Evolutionary conservation across 257 asterid species (phyloP), one percentile per base, ranked within the genome.

Genomic region (Solanum chiquidenum): DNA sequence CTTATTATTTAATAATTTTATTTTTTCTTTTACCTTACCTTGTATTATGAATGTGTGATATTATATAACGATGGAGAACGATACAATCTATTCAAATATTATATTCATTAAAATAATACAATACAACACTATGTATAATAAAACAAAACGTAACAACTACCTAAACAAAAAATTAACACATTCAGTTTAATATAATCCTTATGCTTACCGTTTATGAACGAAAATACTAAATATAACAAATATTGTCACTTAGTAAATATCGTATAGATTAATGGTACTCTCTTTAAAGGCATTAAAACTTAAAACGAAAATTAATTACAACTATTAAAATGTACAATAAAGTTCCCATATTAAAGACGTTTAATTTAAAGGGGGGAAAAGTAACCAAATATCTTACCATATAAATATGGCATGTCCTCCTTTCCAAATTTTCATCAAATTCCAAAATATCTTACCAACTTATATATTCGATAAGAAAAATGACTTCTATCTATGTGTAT

Each of bases 41-140:
- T 2, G 1, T 16, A 52, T 52, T 16, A 52, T 52, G 10, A 18
- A 52, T 52, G 10, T 18, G 62, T 52, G 10, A 18, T 52, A 16
- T 16, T 52, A 52, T 16, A 52, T 52, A 52, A 16, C 0, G 9
- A 18, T 52, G 0, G 0, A 52, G 4, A 52, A 52, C 1, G 4
- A 6, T 18, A 52, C n/a, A 49, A 49, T 49, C 6, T 12, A 4
- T 46, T 0, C 7, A 5, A 16, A 49, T 0, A 49, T 49, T 49
- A 18, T 52, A 52, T 52, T 6, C 1, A 0, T 52, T 52, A 52
- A 52, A 49, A 49, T 16, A 44, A 44, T 44, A 12, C 16, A 12
- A 52, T 52, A 52, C 0, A 16, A 16, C 18, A 16, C 4, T 0
- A 52, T 52, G 16, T 18, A 18, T 52, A 2, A 5, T 14, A 0